These are phyloP conservation scores for Dictyostelium firmibasis DNA, from an alignment of 78 protist species.

Conservation along the genomic window DNA sequence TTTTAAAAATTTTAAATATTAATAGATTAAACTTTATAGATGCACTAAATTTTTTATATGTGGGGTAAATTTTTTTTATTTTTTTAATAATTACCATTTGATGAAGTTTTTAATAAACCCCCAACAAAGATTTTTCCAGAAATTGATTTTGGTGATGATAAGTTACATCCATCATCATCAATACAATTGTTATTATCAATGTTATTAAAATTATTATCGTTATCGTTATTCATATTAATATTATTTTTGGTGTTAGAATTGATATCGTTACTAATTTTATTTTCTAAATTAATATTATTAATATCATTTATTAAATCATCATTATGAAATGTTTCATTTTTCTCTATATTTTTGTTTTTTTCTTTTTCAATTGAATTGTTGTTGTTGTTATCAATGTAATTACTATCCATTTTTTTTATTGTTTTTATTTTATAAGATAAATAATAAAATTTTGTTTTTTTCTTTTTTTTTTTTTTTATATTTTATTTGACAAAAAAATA, in stretches of 20 bases:
- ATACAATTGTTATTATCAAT: background rate
- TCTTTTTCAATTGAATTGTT: background rate
- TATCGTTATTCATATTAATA: background rate
- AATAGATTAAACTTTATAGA: background rate
- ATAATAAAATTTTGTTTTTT: background rate
- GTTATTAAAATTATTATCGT: background rate
- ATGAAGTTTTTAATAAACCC: constrained; percentile 51
- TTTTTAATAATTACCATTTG: constrained; percentile 38
- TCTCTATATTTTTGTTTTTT: background rate
- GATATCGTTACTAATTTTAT: background rate
- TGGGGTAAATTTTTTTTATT: background rate
- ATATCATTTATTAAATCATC: background rate
- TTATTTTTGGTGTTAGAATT: background rate
- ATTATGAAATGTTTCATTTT: background rate
- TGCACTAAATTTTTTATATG: background rate
- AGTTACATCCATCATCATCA: background rate
- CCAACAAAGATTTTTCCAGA: constrained; percentile 76
- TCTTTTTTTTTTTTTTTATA: background rate
- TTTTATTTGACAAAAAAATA: background rate
- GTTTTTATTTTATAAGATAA: background rate
- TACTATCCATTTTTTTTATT: background rate
- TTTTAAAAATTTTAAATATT: background rate
- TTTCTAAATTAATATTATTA: background rate
- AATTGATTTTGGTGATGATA: background rate
- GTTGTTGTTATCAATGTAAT: background rate